phyloP scores from a whole-genome alignment of 2,329 filamentous ascomycete genomes.

The Ilyonectria mors-panacis region DNA sequence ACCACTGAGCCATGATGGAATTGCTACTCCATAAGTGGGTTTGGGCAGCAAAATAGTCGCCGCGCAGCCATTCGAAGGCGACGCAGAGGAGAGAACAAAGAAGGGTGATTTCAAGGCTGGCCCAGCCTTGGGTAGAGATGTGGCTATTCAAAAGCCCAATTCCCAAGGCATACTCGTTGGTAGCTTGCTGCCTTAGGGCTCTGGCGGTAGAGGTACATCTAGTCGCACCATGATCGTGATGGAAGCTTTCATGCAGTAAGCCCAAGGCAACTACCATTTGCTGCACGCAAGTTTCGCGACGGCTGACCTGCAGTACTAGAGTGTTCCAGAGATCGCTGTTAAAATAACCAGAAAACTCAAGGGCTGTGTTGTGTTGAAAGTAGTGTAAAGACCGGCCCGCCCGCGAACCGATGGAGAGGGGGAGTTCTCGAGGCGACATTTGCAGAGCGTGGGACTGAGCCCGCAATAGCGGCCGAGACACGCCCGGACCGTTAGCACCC shows the following conservation, averaged over 20 bases:
- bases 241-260: conserved; percentile 37
- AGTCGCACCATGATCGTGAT: conserved; percentile 8
- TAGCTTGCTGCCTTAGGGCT: conserved; percentile 25
- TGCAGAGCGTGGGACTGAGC: background rate
- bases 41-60: conserved; percentile 33
- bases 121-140: conserved; percentile 35
- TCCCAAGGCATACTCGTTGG: conserved; percentile 25
- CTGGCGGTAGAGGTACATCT: background rate
- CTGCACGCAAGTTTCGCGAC: conserved; percentile 35
- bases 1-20: conserved; percentile 33
- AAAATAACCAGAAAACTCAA: conserved; percentile 36
- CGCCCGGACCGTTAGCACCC: background rate
- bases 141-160: conserved; percentile 33
- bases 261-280: conserved; percentile 37
- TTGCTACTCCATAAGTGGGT: conserved; percentile 33
- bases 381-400: conserved; percentile 30
- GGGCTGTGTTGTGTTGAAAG: conserved; percentile 34
- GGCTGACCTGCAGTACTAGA: conserved; percentile 35
- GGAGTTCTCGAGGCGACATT: background rate
- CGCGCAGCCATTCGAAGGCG: conserved; percentile 39
- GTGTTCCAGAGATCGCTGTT: conserved; percentile 37
- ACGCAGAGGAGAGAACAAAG: conserved; percentile 39
- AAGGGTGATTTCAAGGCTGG: conserved; percentile 33
- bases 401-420: conserved; percentile 2
- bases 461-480: background rate